Base-by-base conservation (phyloP, 768 basidiomycete species). In the Nidularia sp. region DNA sequence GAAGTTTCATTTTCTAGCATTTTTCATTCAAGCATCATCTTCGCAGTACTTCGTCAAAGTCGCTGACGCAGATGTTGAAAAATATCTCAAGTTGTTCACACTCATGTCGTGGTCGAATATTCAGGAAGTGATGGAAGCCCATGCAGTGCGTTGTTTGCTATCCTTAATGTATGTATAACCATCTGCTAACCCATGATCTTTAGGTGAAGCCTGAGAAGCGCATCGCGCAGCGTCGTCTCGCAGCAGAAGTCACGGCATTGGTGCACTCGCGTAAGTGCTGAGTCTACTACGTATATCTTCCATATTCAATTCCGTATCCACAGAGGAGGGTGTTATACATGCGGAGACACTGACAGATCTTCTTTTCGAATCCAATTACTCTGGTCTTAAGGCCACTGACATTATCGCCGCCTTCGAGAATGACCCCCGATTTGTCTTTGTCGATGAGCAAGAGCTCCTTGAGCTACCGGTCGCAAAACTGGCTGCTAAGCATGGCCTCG, bases 31-130 rank as follows among this genome's bases (percentile, higher is more conserved):
- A 34, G 44, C 41, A 49, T 35, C 13, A 34, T 35, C 41, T 45
- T 36, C 47, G 18, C 46, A 99, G 96, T 98, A 96, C 71, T 98
- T 97, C 73, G 65, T 96, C 42, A 83, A 86, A 58, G 83, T 86
- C 6, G 67, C 84, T 0, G 95, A 98, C 59, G 79, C 78, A 9
- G 91, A 94, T 60, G 87, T 94, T 3, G 83, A 81, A 51, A 80
- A 75, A 56, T 90, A 92, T 62, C 74, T 98, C 31, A 86, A 81
- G 56, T 70, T 94, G 56, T 90, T 98, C 58, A 95, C 93, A 2
- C 75, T 97, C 41, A 70, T 95, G 32, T 70, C 86, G 0, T 59
- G 79, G 9, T 66, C 77, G 12, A 67, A 80, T 53, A 85, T 97
- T 44, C 66, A 77, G 1, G 68, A 73, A 1, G 62, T 87, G 4